A percentile compares a stretch with the other conserved stretches of the same genome.
These are phyloP conservation scores for Quercus agrifolia DNA, from an alignment of 306 rosid genomes.

Conservation along the genomic window DNA sequence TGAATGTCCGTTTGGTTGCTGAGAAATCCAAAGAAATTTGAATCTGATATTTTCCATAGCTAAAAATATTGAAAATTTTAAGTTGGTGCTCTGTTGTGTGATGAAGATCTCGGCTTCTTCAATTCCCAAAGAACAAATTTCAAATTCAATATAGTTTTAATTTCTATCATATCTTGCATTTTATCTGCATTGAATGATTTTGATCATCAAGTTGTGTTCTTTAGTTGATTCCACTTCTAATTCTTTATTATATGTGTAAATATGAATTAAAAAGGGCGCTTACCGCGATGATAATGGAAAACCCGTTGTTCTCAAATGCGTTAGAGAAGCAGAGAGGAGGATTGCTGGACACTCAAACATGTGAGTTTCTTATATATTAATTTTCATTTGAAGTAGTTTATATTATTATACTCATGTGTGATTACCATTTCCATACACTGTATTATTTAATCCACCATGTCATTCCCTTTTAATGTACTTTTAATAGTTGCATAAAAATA, in stretches of 20 bases:
- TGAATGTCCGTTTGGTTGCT: neutral
- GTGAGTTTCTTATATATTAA: constrained; percentile 36
- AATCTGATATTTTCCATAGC: neutral
- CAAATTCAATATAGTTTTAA: neutral
- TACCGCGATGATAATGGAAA: constrained; percentile 91
- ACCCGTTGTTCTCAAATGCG: constrained; percentile 88
- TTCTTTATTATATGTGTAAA: neutral
- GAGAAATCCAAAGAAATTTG: neutral
- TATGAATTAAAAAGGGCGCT: constrained; percentile 58
- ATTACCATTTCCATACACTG: neutral
- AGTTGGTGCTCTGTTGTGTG: neutral
- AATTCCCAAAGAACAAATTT: neutral
- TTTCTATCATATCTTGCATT: neutral
- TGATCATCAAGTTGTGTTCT: neutral
- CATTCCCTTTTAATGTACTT: neutral
- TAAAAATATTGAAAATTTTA: neutral
- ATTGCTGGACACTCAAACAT: constrained; percentile 73
- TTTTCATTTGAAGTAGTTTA: neutral
- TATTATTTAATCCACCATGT: neutral
- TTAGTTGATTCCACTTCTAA: neutral
- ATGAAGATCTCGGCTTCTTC: neutral
- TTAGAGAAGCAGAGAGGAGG: constrained; percentile 91
- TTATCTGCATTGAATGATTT: neutral
- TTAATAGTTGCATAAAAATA: neutral
- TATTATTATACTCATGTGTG: neutral